Evolutionary conservation across 2,329 filamentous ascomycete genomes (phyloP).

Genomic region (Harringtonia lauricola): DNA sequence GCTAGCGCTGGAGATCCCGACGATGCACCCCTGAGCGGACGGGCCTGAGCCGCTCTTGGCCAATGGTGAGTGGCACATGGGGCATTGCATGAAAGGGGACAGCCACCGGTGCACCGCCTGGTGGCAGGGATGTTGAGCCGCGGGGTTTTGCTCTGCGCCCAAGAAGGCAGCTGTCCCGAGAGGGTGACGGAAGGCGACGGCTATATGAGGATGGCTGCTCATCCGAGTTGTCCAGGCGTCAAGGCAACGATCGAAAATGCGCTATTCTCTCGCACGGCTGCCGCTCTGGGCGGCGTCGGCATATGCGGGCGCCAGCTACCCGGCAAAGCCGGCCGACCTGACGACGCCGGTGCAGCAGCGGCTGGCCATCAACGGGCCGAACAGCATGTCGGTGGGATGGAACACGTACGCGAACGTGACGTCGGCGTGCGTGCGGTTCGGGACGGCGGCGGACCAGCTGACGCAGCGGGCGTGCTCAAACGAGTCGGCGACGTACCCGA

Average conservation of each 20-base stretch:
- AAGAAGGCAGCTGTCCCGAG: too few relatives aligned
- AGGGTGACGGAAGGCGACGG: too few relatives aligned
- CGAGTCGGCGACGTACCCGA: conserved; percentile 32
- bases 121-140: too few relatives aligned
- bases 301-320: conserved; percentile 22
- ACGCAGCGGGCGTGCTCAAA: conserved; percentile 30
- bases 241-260: too few relatives aligned
- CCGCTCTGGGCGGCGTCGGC: conserved; percentile 6
- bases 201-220: too few relatives aligned
- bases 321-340: conserved; percentile 33
- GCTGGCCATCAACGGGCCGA: conserved; percentile 36
- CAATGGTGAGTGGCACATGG: background rate
- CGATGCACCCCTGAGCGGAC: too few relatives aligned
- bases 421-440: conserved; percentile 39
- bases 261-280: too few relatives aligned
- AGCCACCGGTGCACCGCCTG: background rate
- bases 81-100: too few relatives aligned
- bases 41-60: background rate
- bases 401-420: conserved; percentile 39
- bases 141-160: too few relatives aligned
- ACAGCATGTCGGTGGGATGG: conserved; percentile 41
- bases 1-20: too few relatives aligned
- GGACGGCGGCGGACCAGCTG: conserved; percentile 28
- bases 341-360: conserved; percentile 44
- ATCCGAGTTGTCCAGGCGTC: too few relatives aligned